Evolutionary conservation across 257 asterid genomes (phyloP).

Genomic region (Pogostemon cablin): DNA sequence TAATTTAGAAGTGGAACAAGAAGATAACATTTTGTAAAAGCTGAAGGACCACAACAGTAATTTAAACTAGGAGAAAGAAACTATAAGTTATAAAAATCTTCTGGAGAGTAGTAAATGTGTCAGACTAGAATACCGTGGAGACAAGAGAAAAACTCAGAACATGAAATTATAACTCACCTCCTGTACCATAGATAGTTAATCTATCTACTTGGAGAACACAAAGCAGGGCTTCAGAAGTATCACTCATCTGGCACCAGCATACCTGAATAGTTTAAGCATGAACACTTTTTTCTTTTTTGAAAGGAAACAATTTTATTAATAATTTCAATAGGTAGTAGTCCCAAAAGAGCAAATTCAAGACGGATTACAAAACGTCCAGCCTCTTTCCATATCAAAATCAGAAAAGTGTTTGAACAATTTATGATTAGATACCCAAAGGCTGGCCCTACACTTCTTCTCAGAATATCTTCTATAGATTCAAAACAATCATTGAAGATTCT

Average conservation of each 20-base stretch:
- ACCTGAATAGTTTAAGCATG: conserved; percentile 48
- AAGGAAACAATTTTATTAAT: no score
- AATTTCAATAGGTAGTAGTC: no score
- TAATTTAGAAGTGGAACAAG: conserved; percentile 23
- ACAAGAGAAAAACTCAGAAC: background rate
- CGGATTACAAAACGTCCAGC: no score
- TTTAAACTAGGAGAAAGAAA: conserved; percentile 5
- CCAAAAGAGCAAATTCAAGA: no score
- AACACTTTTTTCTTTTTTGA: no score
- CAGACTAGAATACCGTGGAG: conserved; percentile 9
- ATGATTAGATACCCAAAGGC: no score
- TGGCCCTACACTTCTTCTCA: no score
- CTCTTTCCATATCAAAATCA: no score
- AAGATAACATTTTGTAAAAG: conserved; percentile 13
- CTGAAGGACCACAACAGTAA: conserved; percentile 13
- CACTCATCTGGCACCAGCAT: conserved; percentile 93
- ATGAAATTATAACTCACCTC: conserved; percentile 53
- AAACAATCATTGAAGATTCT: no score
- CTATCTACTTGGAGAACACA: conserved; percentile 82
- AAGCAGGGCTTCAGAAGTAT: conserved; percentile 65
- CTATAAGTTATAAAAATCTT: conserved; percentile 11
- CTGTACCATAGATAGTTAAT: conserved; percentile 63
- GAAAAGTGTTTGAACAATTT: no score
- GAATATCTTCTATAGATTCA: no score
- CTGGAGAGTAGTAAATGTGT: background rate